A percentile compares a stretch with the other conserved stretches of the same genome.
These are phyloP conservation scores for Onygenales sp. DNA, from an alignment of 2,329 filamentous ascomycete species.

Conservation along the genomic window DNA sequence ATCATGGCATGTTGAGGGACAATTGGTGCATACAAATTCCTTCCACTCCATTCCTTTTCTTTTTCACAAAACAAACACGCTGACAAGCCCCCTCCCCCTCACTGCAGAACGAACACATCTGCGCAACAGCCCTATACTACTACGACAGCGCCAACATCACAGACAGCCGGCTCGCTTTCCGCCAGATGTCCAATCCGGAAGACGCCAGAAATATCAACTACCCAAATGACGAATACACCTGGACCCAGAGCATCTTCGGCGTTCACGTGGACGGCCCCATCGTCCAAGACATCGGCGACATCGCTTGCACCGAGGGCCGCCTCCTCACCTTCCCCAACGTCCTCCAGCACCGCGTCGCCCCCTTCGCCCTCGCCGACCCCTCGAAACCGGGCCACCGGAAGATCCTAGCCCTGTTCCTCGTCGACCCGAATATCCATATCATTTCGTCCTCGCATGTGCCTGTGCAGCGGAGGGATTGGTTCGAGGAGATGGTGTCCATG, in stretches of 20 bases:
- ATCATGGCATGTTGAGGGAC: constrained; percentile 40
- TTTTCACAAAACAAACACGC: background rate
- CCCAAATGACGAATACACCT: constrained; percentile 13
- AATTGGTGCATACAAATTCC: constrained; percentile 19
- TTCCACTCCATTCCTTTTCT: background rate
- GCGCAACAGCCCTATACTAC: constrained; percentile 54
- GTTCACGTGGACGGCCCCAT: background rate
- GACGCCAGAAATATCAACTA: constrained; percentile 23
- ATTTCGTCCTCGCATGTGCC: constrained; percentile 12
- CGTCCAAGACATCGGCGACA: constrained; percentile 10
- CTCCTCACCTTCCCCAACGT: constrained; percentile 14
- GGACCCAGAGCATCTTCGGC: constrained; percentile 8
- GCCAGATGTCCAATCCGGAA: constrained; percentile 27
- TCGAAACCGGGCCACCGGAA: constrained; percentile 12
- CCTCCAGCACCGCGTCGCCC: constrained; percentile 10
- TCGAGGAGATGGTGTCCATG: constrained; percentile 4
- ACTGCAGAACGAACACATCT: constrained; percentile 53
- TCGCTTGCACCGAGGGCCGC: constrained; percentile 11
- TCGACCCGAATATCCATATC: constrained; percentile 10
- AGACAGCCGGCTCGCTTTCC: constrained; percentile 43
- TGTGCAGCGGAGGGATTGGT: constrained; percentile 10
- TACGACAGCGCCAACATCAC: constrained; percentile 53
- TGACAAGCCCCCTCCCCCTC: background rate
- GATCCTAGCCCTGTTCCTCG: constrained; percentile 12
- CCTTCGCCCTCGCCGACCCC: constrained; percentile 8